phyloP scores from a whole-genome alignment of 1,139 yeast genomes.

The Hyphopichia wangnamkhiaoensis region DNA sequence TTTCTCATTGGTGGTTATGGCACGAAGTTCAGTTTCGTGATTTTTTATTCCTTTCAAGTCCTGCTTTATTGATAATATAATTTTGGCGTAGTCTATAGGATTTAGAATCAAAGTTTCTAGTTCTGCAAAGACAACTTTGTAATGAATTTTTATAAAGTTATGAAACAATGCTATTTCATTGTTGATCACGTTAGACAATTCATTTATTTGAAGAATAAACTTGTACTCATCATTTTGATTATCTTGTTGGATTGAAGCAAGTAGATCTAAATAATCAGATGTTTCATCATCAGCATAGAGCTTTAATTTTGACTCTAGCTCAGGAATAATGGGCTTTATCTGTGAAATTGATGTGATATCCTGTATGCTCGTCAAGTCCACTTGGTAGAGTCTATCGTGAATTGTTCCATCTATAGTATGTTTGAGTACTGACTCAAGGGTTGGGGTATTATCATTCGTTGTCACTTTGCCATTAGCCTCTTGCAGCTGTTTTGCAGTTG shows the following conservation, averaged over 20 bases:
- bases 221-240: slow-evolving; percentile 41
- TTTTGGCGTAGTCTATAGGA: slow-evolving; percentile 63
- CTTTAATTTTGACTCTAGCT: slow-evolving; percentile 22
- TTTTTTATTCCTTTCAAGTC: slow-evolving; percentile 37
- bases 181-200: slow-evolving; percentile 54
- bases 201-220: slow-evolving; percentile 58
- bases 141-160: slow-evolving; percentile 52
- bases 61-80: slow-evolving; percentile 55
- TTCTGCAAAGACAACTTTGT: slow-evolving; percentile 69
- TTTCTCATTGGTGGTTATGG: slow-evolving; percentile 60
- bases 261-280: slow-evolving; percentile 36
- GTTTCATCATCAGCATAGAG: slow-evolving; percentile 24
- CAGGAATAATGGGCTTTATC: slow-evolving; percentile 28
- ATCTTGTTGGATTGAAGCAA: slow-evolving; percentile 35
- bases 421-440: background rate
- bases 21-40: slow-evolving; percentile 36
- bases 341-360: slow-evolving; percentile 23
- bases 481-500: background rate
- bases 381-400: slow-evolving; percentile 13
- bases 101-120: slow-evolving; percentile 63
- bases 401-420: slow-evolving; percentile 11
- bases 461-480: too few species aligned
- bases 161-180: slow-evolving; percentile 56
- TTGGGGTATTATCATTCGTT: background rate
- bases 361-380: slow-evolving; percentile 16